These are phyloP conservation scores for Xylaria arbuscula DNA, from an alignment of 2,329 filamentous ascomycete species.

Conservation along the genomic window DNA sequence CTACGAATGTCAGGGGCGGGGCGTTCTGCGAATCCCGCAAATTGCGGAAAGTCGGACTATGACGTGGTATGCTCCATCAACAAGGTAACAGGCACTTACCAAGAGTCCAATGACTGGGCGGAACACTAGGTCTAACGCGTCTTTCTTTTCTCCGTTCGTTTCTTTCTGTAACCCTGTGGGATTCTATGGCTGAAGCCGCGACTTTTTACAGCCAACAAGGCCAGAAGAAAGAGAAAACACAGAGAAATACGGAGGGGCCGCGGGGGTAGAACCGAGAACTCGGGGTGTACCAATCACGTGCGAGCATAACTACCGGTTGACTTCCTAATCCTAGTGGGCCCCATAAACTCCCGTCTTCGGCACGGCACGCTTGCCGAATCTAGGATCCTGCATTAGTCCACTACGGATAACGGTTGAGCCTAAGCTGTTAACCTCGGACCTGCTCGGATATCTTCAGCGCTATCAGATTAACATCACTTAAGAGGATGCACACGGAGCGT, in stretches of 20 bases:
- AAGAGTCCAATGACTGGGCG: background rate
- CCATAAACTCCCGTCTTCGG: background rate
- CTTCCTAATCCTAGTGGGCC: too few species aligned
- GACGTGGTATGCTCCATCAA: background rate
- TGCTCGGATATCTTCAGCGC: too few species aligned
- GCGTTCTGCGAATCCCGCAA: conserved; percentile 10
- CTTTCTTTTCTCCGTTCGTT: background rate
- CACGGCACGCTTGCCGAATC: conserved; percentile 4
- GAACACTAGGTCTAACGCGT: background rate
- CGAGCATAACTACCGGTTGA: background rate
- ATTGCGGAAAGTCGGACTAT: background rate
- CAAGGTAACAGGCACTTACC: background rate
- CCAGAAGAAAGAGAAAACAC: too few species aligned
- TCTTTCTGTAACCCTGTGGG: background rate
- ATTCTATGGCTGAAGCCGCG: too few species aligned
- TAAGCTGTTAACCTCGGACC: too few species aligned
- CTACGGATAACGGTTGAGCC: too few species aligned
- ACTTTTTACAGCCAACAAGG: too few species aligned
- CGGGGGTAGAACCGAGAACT: background rate
- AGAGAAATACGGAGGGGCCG: too few species aligned
- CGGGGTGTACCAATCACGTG: background rate
- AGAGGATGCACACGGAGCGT: too few species aligned
- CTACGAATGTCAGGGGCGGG: background rate
- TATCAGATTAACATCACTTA: too few species aligned
- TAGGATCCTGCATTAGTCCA: background rate